Conservation (phyloP, 306 rosid genomes). For the Gastrolobium bilobum region DNA sequence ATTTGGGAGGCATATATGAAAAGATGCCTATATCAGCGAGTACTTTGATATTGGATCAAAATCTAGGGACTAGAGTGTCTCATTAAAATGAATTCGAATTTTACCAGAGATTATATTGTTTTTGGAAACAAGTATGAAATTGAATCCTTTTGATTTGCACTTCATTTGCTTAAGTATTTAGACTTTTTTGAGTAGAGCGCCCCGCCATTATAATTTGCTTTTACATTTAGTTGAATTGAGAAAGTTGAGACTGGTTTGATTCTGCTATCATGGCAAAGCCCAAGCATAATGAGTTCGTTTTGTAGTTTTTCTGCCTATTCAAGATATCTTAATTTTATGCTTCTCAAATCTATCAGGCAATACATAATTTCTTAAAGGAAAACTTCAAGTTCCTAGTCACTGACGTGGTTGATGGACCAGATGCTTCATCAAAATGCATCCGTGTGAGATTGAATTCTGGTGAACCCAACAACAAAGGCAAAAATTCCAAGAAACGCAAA, state of each 20-base stretch:
- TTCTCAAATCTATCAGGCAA: constrained; percentile 67
- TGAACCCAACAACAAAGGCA: constrained; percentile 61
- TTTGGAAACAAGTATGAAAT: constrained; percentile 15
- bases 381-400: constrained; percentile 91
- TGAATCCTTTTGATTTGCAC: constrained; percentile 35
- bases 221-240: constrained; percentile 20
- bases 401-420: constrained; percentile 88
- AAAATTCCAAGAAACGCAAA: constrained; percentile 81
- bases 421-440: constrained; percentile 88
- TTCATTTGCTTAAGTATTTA: constrained; percentile 4
- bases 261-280: background rate
- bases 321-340: background rate
- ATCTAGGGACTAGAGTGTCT: constrained; percentile 17
- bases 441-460: constrained; percentile 84
- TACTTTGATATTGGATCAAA: constrained; percentile 4
- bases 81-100: constrained; percentile 9
- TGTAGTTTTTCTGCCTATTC: constrained; percentile 19
- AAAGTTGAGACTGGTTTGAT: background rate
- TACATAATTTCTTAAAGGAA: constrained; percentile 88
- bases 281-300: constrained; percentile 34
- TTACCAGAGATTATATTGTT: constrained; percentile 8
- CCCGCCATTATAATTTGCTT: constrained; percentile 5
- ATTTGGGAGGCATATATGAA: constrained; percentile 16
- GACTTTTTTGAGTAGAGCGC: background rate
- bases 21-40: background rate